Percentiles rank a stretch among this genome's conserved stretches.
Evolutionary conservation across 2,329 filamentous ascomycete species (phyloP).

Genomic region (Phialophora verrucosa): DNA sequence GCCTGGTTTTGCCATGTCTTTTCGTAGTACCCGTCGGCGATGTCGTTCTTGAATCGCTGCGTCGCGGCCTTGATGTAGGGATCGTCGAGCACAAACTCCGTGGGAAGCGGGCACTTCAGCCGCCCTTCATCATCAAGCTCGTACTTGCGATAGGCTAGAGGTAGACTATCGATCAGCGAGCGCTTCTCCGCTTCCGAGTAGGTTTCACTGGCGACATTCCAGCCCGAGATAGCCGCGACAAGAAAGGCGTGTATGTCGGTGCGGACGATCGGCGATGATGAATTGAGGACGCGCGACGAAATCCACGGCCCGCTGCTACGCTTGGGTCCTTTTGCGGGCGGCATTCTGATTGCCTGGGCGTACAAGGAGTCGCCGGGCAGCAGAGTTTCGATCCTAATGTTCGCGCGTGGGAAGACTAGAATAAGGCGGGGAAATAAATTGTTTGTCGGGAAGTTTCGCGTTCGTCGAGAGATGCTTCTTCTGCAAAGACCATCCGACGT

Average conservation of each 20-base stretch:
- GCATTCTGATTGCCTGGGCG: constrained; percentile 11
- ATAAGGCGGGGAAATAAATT: not conserved
- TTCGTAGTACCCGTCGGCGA: constrained; percentile 61
- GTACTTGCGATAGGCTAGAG: constrained; percentile 28
- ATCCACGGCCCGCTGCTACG: constrained; percentile 32
- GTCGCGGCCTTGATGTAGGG: constrained; percentile 36
- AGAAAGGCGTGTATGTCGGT: constrained; percentile 36
- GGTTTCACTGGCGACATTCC: constrained; percentile 18
- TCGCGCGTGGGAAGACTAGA: not conserved
- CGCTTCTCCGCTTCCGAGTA: constrained; percentile 37
- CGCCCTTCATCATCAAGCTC: constrained; percentile 24
- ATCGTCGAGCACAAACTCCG: constrained; percentile 32
- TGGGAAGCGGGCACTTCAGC: constrained; percentile 29
- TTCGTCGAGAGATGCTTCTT: not conserved
- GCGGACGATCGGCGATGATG: constrained; percentile 31
- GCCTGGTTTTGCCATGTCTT: constrained; percentile 64
- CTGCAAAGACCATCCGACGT: not conserved
- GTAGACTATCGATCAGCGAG: constrained; percentile 33
- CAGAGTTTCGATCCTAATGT: not conserved
- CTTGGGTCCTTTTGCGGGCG: constrained; percentile 18
- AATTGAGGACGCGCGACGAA: constrained; percentile 30
- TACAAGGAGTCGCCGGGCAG: not conserved
- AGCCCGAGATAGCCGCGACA: constrained; percentile 31
- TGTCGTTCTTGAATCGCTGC: constrained; percentile 59
- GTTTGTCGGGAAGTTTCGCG: not conserved